These are phyloP conservation scores for Metschnikowia corniflorae DNA, from an alignment of 805 yeast species.

Conservation along the genomic window DNA sequence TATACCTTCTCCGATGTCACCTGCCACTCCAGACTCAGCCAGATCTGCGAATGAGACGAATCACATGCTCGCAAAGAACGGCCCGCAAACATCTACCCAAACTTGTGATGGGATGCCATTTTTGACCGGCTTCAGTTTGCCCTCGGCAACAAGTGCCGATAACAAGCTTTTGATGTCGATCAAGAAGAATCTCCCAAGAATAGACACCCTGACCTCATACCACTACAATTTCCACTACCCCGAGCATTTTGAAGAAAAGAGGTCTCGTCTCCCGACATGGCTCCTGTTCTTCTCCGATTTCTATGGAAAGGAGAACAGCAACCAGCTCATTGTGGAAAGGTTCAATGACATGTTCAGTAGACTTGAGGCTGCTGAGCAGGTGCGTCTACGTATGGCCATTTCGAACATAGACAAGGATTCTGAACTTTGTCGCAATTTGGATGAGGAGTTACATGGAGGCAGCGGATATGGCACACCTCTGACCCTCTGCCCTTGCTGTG, in stretches of 20 bases:
- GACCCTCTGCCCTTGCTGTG: conserved; percentile 42
- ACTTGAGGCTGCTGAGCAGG: conserved; percentile 37
- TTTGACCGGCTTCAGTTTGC: conserved; percentile 41
- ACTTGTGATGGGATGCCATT: conserved; percentile 13
- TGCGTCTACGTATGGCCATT: conserved; percentile 35
- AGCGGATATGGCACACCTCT: conserved; percentile 36
- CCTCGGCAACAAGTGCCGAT: conserved; percentile 36
- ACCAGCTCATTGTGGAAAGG: conserved; percentile 21
- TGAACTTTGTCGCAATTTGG: conserved; percentile 7
- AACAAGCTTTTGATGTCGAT: conserved; percentile 35
- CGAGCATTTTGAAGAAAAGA: conserved; percentile 11
- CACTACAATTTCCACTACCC: conserved; percentile 25
- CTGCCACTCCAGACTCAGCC: neutral
- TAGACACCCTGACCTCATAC: conserved; percentile 22
- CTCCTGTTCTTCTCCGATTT: conserved; percentile 22
- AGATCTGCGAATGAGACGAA: neutral
- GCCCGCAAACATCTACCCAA: neutral
- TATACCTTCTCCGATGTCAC: conserved; percentile 12
- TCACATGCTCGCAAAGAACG: neutral
- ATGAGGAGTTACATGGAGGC: conserved; percentile 10
- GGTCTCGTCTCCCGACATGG: conserved; percentile 32
- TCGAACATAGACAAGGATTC: conserved; percentile 16
- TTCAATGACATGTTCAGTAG: conserved; percentile 32
- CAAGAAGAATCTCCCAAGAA: conserved; percentile 29
- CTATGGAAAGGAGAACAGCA: conserved; percentile 13